Evolutionary conservation across 495 filamentous ascomycete species (phyloP), one percentile per base, ranked within the genome.

Genomic region (Pyrenula massariospora): DNA sequence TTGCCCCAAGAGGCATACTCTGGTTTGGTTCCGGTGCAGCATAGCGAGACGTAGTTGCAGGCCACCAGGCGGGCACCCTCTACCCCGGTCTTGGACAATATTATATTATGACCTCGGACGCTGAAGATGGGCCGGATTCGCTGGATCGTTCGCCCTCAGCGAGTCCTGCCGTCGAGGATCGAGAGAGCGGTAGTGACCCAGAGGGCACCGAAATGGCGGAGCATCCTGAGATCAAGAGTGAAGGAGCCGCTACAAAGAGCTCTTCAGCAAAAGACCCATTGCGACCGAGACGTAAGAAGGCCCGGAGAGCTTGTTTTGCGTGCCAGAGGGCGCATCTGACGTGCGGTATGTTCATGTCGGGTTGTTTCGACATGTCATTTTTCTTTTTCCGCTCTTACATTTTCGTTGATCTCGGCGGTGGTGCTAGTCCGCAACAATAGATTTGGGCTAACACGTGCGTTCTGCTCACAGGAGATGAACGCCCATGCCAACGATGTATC

Each of bases 271-370:
- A 93, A 67, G 93, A 97, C 66, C 89, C 91, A 24, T 75, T 83
- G 64, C 79, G 93, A 60, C 89, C 93, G 48, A 78, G 91, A 62
- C 82, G 93, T 66, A 98, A 97, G 77, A 98, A 98, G 79, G 93
- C 93, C 25, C 78, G 92, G 62, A 80, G 93, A 66, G 93, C 93
- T 56, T 98, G 93, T 68, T 92, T 86, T 81, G 91, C 94, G 24
- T 98, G 93, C 70, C 93, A 98, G 71, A 80, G 94, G 68, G 93
- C 93, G 54, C 93, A 98, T 80, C 77, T 98, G 63, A 98, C 93
- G 59, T 98, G 93, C 72, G 91, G 93, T 98, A 87, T 77, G 90
- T 58, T 60, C 25, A 15, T 42, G 50, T 78, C 63, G 49, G 19
- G 22, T 36, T 65, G 52, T 53, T 52, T 56, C 48, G n/a, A 57